A percentile compares a stretch with the other conserved stretches of the same genome.
Evolutionary conservation across 1,139 yeast genomes (phyloP).

Genomic region (Pneumocystis oryctolagi): DNA sequence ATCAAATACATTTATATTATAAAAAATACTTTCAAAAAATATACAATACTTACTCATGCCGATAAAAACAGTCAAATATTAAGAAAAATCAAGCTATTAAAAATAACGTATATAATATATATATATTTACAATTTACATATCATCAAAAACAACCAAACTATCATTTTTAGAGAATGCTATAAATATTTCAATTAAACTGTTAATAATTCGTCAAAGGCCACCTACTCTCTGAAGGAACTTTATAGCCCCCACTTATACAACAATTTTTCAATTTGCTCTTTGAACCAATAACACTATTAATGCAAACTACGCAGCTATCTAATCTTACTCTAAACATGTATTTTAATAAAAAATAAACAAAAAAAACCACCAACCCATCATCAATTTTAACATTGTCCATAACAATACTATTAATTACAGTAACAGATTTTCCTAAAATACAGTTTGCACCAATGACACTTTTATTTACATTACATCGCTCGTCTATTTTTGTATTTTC

Average conservation of each 20-base stretch:
- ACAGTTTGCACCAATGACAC: conserved; percentile 69
- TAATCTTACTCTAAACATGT: conserved; percentile 28
- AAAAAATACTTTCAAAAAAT: background rate
- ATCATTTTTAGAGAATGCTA: background rate
- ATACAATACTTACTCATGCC: background rate
- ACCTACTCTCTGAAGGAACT: conserved; percentile 9
- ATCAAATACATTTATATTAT: background rate
- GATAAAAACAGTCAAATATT: no score
- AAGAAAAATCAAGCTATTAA: background rate
- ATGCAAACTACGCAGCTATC: conserved; percentile 84
- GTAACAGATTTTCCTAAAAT: conserved; percentile 72
- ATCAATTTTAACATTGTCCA: conserved; percentile 55
- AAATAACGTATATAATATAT: background rate
- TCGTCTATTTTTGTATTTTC: conserved; percentile 47
- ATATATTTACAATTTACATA: background rate
- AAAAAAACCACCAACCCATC: conserved; percentile 28
- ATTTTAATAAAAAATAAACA: conserved; percentile 13
- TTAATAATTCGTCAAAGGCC: conserved; percentile 4
- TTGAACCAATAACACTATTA: conserved; percentile 37
- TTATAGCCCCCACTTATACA: conserved; percentile 11
- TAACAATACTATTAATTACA: conserved; percentile 68
- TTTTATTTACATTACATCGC: conserved; percentile 67
- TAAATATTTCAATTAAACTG: background rate
- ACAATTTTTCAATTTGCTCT: conserved; percentile 10
- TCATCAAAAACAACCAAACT: background rate